Evolutionary conservation across 2,329 filamentous ascomycete genomes (phyloP), one percentile per base, ranked within the genome.

Genomic region (Neopestalotiopsis rosae): DNA sequence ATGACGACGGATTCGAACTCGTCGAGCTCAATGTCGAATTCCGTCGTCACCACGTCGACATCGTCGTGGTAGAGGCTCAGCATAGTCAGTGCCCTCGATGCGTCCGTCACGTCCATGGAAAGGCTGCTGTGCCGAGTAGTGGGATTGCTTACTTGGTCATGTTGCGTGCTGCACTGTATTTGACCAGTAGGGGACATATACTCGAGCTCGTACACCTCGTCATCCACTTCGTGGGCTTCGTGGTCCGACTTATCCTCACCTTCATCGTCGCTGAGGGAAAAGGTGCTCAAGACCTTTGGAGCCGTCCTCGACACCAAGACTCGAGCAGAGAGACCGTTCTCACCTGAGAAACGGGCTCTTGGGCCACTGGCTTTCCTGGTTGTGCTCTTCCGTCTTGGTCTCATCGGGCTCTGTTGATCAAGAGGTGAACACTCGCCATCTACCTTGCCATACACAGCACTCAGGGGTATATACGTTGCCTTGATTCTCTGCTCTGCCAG

Each of bases 401-500:
- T 61, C 14, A 69, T 57, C 24, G 69, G 67, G 40, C 49, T 63
- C 28, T 62, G 69, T 32, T 14, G 32, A 7, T 14, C 2, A 14
- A 6, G 4, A 12, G n/a, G 45, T 20, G n/a, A 40, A 3, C 34
- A 6, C n/a, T 34, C 24, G 24, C 65, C 42, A 58, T 70, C 68
- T 6, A 24, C 59, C 32, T 63, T 42, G 20, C 67, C 56, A 59
- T 75, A 63, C 17, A 76, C 73, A 4, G 61, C 67, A 17, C 69
- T 65, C 6, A 56, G 59, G 5, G 73, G 69, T 1, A 78, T 57
- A 12, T 66, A 1, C 59, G 45, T 5, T 74, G 76, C 17, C 74
- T 71, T n/a, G 24, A 49, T 66, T 49, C 30, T 49, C 17, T 76
- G 64, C 20, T 65, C 49, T 57, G 65, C 42, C 62, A 72, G 67